Evolutionary conservation across 192 early-diverging fungal species (phyloP).

Genomic region (Backusella tuberculispora): DNA sequence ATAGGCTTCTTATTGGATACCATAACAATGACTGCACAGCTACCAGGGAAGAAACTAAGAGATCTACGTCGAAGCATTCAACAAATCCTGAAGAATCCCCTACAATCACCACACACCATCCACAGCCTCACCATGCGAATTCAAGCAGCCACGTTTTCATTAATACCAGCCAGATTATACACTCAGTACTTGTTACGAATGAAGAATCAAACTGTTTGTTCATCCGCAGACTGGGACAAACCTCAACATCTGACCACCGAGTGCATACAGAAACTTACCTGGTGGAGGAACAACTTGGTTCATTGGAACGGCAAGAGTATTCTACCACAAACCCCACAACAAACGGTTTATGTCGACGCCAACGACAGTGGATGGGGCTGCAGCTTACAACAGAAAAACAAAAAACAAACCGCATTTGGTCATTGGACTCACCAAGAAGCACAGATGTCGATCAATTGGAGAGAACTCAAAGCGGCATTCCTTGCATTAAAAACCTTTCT

Average conservation of each 20-base stretch:
- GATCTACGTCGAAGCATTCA: slow-evolving; percentile 34
- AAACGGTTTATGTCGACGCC: slow-evolving; percentile 39
- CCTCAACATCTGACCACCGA: background rate
- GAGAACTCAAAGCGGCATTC: slow-evolving; percentile 31
- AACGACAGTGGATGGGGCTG: slow-evolving; percentile 35
- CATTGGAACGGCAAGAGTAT: slow-evolving; percentile 28
- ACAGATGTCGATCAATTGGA: slow-evolving; percentile 33
- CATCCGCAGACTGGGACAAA: background rate
- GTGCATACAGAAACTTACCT: background rate
- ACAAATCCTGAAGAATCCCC: slow-evolving; percentile 23
- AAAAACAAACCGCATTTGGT: background rate
- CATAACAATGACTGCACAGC: slow-evolving; percentile 27
- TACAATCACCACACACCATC: background rate
- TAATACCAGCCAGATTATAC: background rate
- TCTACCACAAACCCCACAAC: slow-evolving; percentile 19
- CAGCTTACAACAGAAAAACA: no score
- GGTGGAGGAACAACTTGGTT: slow-evolving; percentile 2
- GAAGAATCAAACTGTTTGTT: slow-evolving; percentile 32
- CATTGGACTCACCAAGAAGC: slow-evolving; percentile 17
- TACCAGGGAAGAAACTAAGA: slow-evolving; percentile 35
- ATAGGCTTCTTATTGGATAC: slow-evolving; percentile 37
- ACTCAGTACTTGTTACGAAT: slow-evolving; percentile 19
- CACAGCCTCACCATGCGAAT: background rate
- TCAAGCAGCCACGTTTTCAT: background rate
- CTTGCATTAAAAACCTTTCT: background rate